Conservation (phyloP, 2,329 filamentous ascomycete species). For the Fusarium acutatum region DNA sequence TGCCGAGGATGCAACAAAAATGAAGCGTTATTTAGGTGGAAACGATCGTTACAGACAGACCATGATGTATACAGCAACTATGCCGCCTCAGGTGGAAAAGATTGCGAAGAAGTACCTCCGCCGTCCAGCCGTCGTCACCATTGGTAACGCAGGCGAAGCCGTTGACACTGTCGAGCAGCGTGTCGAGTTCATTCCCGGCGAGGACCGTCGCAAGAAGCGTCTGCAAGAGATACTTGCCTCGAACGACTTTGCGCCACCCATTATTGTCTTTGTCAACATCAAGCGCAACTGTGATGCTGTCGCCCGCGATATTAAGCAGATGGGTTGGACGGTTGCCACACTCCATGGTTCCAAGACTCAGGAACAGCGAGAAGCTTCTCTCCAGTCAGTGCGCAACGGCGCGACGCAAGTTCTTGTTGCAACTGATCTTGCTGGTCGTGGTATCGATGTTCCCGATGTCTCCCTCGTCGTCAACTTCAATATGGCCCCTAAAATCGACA, state of each 20-base stretch:
- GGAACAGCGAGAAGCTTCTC: conserved; percentile 93
- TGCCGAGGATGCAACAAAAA: conserved; percentile 85
- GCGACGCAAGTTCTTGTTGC: conserved; percentile 89
- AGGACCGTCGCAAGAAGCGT: conserved; percentile 96
- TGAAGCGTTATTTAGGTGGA: conserved; percentile 80
- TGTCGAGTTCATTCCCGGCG: conserved; percentile 87
- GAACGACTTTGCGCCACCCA: conserved; percentile 82
- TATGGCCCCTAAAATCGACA: conserved; percentile 93
- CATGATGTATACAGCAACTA: conserved; percentile 99
- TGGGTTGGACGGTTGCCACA: conserved; percentile 90
- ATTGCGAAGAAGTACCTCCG: conserved; percentile 98
- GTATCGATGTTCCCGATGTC: conserved; percentile 97
- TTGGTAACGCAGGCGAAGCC: conserved; percentile 93
- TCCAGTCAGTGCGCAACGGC: conserved; percentile 84
- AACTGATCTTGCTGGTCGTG: conserved; percentile 92
- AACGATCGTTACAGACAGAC: conserved; percentile 91
- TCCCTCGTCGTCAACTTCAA: conserved; percentile 98
- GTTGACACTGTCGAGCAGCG: conserved; percentile 98
- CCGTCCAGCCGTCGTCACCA: conserved; percentile 90
- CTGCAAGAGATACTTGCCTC: conserved; percentile 89
- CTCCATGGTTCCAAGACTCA: conserved; percentile 97
- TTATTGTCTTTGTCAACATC: conserved; percentile 99
- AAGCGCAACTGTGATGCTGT: conserved; percentile 98
- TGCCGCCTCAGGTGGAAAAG: conserved; percentile 90
- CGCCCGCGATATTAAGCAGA: conserved; percentile 90